Evolutionary conservation across 768 basidiomycete species (phyloP).

Genomic region (Boletus insuetus): DNA sequence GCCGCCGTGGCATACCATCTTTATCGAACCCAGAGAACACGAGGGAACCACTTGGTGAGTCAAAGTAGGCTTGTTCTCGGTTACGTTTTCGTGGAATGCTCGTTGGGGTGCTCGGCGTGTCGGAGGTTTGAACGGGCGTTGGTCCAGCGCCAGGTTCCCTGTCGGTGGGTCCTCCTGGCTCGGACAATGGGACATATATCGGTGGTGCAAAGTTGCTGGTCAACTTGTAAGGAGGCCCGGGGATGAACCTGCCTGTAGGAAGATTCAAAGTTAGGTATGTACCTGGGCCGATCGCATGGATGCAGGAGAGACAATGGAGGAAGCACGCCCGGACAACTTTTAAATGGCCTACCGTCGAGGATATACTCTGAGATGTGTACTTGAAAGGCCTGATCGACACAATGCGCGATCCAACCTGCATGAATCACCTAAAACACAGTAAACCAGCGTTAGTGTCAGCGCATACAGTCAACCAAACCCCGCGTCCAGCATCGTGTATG

Average conservation of each 20-base stretch:
- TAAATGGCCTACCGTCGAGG: constrained; percentile 28
- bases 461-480: constrained; percentile 8
- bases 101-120: constrained; percentile 27
- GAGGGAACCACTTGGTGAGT: constrained; percentile 27
- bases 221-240: constrained; percentile 19
- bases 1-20: constrained; percentile 29
- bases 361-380: constrained; percentile 29
- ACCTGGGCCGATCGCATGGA: background rate
- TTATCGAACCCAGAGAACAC: constrained; percentile 30
- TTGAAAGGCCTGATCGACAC: constrained; percentile 23
- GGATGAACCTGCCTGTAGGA: constrained; percentile 17
- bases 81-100: constrained; percentile 26
- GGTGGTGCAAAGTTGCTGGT: background rate
- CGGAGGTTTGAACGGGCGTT: constrained; percentile 2
- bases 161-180: background rate
- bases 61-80: constrained; percentile 26
- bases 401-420: constrained; percentile 31
- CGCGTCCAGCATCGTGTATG: constrained; percentile 1
- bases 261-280: constrained; percentile 4
- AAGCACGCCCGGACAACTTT: too few species aligned
- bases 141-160: background rate
- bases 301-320: background rate
- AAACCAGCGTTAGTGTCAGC: background rate
- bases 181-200: background rate
- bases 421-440: constrained; percentile 25